A percentile compares a stretch with the other conserved stretches of the same genome.
Evolutionary conservation across 192 early-diverging fungal genomes (phyloP).

Genomic region (Spizellomyces sp.): DNA sequence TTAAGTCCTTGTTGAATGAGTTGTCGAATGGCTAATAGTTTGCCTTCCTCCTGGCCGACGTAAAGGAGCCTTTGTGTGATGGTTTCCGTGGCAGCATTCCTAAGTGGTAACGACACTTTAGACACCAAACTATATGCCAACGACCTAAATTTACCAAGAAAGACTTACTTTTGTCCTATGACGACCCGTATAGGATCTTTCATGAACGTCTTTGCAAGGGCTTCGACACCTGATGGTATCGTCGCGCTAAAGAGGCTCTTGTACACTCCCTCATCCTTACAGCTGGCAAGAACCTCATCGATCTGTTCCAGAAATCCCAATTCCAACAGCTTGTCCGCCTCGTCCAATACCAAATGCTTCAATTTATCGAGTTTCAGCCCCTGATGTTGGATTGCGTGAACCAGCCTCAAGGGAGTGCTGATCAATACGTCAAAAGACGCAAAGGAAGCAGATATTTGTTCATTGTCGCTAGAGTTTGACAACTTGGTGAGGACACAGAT

Average conservation of each 20-base stretch:
- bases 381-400: slow-evolving; percentile 80
- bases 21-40: slow-evolving; percentile 89
- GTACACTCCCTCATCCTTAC: slow-evolving; percentile 67
- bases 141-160: background rate
- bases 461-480: slow-evolving; percentile 63
- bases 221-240: slow-evolving; percentile 85
- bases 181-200: slow-evolving; percentile 83
- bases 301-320: slow-evolving; percentile 73
- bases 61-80: slow-evolving; percentile 89
- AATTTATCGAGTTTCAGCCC: slow-evolving; percentile 77
- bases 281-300: slow-evolving; percentile 68
- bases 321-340: slow-evolving; percentile 96
- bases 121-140: background rate
- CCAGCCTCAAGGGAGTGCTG: slow-evolving; percentile 89
- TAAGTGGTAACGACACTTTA: slow-evolving; percentile 26
- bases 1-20: slow-evolving; percentile 75
- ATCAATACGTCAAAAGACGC: slow-evolving; percentile 78
- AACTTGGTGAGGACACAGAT: slow-evolving; percentile 83
- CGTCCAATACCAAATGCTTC: slow-evolving; percentile 92
- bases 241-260: slow-evolving; percentile 94
- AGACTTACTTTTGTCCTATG: slow-evolving; percentile 74
- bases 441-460: slow-evolving; percentile 9
- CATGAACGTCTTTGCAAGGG: slow-evolving; percentile 93
- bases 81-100: slow-evolving; percentile 88
- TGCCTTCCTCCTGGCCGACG: slow-evolving; percentile 93